phyloP scores from a whole-genome alignment of 78 protist genomes.

The Chrysochromulina parva region DNA sequence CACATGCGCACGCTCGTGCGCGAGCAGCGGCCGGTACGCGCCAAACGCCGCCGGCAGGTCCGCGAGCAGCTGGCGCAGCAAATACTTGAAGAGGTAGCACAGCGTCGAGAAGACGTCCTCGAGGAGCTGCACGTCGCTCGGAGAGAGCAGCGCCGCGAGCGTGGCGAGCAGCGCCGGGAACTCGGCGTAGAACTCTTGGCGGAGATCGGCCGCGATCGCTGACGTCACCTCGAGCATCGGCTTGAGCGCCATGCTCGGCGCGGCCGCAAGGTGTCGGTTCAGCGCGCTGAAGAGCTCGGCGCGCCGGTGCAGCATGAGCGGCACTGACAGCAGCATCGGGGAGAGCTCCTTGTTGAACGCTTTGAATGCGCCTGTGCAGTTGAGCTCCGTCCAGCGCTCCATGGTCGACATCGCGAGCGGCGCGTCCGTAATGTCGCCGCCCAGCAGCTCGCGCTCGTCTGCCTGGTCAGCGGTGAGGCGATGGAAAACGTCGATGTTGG shows the following conservation, averaged over 20 bases:
- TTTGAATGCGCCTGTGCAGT: neutral
- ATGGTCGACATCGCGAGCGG: neutral
- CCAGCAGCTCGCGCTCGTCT: too few relatives aligned
- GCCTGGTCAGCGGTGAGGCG: neutral
- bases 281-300: neutral
- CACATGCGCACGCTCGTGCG: neutral
- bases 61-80: neutral
- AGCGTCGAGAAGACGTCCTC: slow-evolving; percentile 7
- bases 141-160: neutral
- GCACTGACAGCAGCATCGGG: neutral
- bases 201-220: neutral
- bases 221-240: neutral
- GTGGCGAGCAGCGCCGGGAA: neutral
- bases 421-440: too few relatives aligned
- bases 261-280: neutral
- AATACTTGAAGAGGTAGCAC: neutral
- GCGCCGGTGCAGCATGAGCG: neutral
- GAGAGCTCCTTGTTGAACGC: neutral
- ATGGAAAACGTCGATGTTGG: neutral
- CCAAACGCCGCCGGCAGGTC: neutral
- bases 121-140: neutral
- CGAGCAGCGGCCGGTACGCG: neutral
- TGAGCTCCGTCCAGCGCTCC: slow-evolving; percentile 12
- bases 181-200: slow-evolving; percentile 5
- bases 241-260: neutral